Evolutionary conservation across 2,329 filamentous ascomycete species (phyloP).

Genomic region (Pyrenophora graminea): DNA sequence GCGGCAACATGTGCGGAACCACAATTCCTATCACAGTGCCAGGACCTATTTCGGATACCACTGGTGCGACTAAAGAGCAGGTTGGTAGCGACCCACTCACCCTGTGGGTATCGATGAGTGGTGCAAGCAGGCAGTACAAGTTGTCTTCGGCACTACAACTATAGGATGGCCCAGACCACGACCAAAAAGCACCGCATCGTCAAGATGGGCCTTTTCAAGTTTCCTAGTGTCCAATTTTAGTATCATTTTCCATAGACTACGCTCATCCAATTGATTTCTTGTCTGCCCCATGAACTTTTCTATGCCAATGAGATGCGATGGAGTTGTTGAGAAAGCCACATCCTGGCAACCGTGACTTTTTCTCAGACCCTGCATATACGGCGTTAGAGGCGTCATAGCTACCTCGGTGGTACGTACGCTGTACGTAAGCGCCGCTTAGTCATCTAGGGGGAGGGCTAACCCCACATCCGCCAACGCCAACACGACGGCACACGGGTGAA

Average conservation of each 20-base stretch:
- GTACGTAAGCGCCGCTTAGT: background rate
- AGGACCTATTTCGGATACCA: conserved; percentile 48
- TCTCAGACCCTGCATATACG: too few relatives aligned
- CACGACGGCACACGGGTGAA: background rate
- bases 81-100: conserved; percentile 54
- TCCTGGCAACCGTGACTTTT: too few relatives aligned
- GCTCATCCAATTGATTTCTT: too few relatives aligned
- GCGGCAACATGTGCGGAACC: conserved; percentile 57
- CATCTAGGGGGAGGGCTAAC: background rate
- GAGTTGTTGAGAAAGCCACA: too few relatives aligned
- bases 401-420: too few relatives aligned
- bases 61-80: conserved; percentile 55
- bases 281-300: too few relatives aligned
- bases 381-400: too few relatives aligned
- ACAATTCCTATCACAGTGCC: conserved; percentile 62
- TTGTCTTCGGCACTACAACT: conserved; percentile 35
- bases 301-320: too few relatives aligned
- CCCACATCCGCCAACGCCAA: background rate
- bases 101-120: conserved; percentile 47
- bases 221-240: too few relatives aligned
- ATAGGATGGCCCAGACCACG: conserved; percentile 9
- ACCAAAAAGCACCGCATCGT: background rate
- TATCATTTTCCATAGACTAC: too few relatives aligned
- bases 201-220: too few relatives aligned
- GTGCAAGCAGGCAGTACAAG: conserved; percentile 41